Evolutionary conservation across 163 green algal genomes (phyloP).

Genomic region (Scenedesmus sp.): DNA sequence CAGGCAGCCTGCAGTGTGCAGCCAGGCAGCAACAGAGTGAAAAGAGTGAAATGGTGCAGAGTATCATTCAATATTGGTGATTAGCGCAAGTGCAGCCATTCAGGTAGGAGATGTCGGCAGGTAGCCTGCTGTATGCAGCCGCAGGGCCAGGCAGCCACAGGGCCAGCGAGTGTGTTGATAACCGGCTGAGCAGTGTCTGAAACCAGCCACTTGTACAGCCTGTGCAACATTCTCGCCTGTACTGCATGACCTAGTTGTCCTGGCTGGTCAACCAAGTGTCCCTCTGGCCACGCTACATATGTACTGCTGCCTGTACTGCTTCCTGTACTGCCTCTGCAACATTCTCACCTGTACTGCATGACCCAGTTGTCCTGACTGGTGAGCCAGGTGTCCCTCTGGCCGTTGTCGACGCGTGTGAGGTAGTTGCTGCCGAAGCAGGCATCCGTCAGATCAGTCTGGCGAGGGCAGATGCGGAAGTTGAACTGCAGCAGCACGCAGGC

Average conservation of each 20-base stretch:
- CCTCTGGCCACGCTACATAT: background rate
- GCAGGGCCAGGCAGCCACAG: background rate
- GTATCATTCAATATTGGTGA: background rate
- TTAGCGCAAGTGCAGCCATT: background rate
- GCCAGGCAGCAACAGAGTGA: background rate
- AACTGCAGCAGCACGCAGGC: background rate
- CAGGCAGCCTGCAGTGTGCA: slow-evolving; percentile 25
- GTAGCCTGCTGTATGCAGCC: background rate
- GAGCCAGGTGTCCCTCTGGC: slow-evolving; percentile 44
- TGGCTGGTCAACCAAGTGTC: no score
- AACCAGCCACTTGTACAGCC: background rate
- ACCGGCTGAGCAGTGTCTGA: no score
- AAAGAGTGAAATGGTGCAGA: no score
- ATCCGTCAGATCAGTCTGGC: slow-evolving; percentile 28
- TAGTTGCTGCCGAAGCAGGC: slow-evolving; percentile 51
- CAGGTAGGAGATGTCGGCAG: background rate
- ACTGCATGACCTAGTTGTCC: background rate
- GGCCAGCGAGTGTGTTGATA: no score
- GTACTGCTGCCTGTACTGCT: background rate
- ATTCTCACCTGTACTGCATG: slow-evolving; percentile 18
- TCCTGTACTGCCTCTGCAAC: no score
- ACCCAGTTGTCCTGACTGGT: background rate
- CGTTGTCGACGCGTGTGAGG: slow-evolving; percentile 42
- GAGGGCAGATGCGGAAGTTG: slow-evolving; percentile 39
- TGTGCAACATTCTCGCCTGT: background rate